Evolutionary conservation across 192 early-diverging fungal genomes (phyloP).

Genomic region (Cladochytrium replicatum): DNA sequence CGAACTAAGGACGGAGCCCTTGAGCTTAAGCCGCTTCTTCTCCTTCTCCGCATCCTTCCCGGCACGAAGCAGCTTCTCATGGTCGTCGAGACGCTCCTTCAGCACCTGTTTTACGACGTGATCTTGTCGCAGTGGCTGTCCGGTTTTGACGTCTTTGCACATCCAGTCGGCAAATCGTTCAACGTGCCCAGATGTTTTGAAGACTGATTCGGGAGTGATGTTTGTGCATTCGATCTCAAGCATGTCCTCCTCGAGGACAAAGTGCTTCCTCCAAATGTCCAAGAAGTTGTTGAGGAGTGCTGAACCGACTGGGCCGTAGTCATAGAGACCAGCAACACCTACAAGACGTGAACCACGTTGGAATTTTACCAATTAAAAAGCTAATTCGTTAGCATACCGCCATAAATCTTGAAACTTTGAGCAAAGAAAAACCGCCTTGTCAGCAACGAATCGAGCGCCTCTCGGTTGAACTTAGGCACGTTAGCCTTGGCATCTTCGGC

Average conservation of each 20-base stretch:
- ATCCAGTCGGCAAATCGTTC: constrained; percentile 87
- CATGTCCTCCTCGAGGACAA: constrained; percentile 94
- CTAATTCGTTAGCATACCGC: constrained; percentile 68
- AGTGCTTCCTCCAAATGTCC: constrained; percentile 76
- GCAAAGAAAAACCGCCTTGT: constrained; percentile 93
- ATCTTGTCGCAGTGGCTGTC: constrained; percentile 81
- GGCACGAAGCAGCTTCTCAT: constrained; percentile 29
- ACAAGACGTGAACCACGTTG: no score
- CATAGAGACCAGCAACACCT: constrained; percentile 88
- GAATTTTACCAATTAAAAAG: no score
- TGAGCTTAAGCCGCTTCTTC: no score
- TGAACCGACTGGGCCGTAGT: constrained; percentile 76
- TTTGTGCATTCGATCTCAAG: constrained; percentile 81
- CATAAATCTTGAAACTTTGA: constrained; percentile 91
- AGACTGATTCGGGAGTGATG: constrained; percentile 71
- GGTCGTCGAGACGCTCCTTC: constrained; percentile 66
- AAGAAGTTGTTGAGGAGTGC: constrained; percentile 77
- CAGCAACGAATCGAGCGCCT: constrained; percentile 62
- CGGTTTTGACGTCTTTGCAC: constrained; percentile 71
- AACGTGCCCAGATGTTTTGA: constrained; percentile 84
- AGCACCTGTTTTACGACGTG: constrained; percentile 77
- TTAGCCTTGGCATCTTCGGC: constrained; percentile 1
- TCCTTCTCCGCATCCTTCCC: constrained; percentile 15
- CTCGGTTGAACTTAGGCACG: constrained; percentile 44
- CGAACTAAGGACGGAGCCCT: constrained; percentile 58